Conservation (phyloP, 805 yeast genomes). For the Schwanniomyces vanrijiae region DNA sequence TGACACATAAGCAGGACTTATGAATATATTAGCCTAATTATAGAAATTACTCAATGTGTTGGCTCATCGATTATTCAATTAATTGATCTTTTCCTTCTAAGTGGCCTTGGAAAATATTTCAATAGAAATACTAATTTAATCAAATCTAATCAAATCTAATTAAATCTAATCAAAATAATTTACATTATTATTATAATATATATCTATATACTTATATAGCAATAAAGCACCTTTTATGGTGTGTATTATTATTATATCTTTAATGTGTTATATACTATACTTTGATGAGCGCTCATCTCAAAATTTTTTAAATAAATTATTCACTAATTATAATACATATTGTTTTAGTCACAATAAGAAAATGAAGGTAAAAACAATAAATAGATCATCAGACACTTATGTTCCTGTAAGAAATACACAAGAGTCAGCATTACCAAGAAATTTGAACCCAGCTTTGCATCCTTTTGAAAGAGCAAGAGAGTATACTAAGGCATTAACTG, state of each 20-base stretch:
- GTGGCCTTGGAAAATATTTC: not conserved
- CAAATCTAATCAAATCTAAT: no score
- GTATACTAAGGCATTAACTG: constrained; percentile 90
- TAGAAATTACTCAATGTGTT: constrained; percentile 1
- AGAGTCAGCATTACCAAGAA: constrained; percentile 82
- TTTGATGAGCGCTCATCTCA: constrained; percentile 6
- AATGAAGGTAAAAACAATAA: constrained; percentile 85
- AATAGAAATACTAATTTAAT: not conserved
- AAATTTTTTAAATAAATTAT: constrained; percentile 3
- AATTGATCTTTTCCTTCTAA: not conserved
- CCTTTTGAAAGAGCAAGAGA: constrained; percentile 98
- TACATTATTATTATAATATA: not conserved
- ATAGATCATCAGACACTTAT: constrained; percentile 87
- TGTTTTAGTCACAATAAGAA: not conserved
- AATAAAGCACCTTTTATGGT: not conserved
- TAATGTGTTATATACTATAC: not conserved
- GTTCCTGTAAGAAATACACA: constrained; percentile 91
- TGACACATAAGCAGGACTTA: constrained; percentile 12
- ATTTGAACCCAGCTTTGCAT: constrained; percentile 89
- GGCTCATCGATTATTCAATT: not conserved
- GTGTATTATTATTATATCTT: not conserved
- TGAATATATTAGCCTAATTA: constrained; percentile 3
- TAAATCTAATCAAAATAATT: not conserved
- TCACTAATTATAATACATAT: not conserved
- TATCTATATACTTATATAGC: not conserved